A percentile compares a stretch with the other conserved stretches of the same genome.
Conservation (phyloP, 331 rosid species). For the Rosa hybrid region DNA sequence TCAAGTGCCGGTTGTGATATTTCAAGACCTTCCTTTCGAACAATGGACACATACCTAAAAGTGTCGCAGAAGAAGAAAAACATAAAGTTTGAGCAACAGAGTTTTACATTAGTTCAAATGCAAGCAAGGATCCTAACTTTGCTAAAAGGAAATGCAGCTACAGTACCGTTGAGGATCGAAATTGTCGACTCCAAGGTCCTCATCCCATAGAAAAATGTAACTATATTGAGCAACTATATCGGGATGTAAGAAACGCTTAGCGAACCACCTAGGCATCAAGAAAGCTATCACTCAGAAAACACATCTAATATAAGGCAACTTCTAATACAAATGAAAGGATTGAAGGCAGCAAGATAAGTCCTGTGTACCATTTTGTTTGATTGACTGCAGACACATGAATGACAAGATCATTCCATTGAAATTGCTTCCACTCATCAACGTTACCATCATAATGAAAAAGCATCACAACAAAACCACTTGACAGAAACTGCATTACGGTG, state of each 20-base stretch:
- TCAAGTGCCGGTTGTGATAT: constrained; percentile 96
- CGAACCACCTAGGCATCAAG: constrained; percentile 81
- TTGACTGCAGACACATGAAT: constrained; percentile 63
- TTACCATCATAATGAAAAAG: constrained; percentile 88
- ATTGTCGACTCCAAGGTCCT: constrained; percentile 87
- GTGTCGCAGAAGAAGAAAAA: not conserved
- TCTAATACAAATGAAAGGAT: not conserved
- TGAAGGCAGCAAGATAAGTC: constrained; percentile 14
- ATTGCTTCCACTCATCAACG: constrained; percentile 63
- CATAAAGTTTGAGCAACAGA: not conserved
- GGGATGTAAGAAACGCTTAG: constrained; percentile 95
- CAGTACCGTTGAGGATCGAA: constrained; percentile 71
- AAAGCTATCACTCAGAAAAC: constrained; percentile 22
- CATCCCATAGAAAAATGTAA: constrained; percentile 96
- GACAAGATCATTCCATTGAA: constrained; percentile 58
- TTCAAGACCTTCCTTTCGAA: constrained; percentile 68
- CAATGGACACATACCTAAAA: constrained; percentile 67
- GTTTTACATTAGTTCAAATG: not conserved
- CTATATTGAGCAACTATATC: constrained; percentile 80
- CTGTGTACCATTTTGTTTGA: constrained; percentile 79
- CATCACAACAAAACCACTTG: constrained; percentile 64
- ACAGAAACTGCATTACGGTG: constrained; percentile 57
- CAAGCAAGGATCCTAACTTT: not conserved
- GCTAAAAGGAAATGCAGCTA: constrained; percentile 13
- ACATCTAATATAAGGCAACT: constrained; percentile 15